Conservation (phyloP, 139 green algal genomes). For the Bryopsis sp. region DNA sequence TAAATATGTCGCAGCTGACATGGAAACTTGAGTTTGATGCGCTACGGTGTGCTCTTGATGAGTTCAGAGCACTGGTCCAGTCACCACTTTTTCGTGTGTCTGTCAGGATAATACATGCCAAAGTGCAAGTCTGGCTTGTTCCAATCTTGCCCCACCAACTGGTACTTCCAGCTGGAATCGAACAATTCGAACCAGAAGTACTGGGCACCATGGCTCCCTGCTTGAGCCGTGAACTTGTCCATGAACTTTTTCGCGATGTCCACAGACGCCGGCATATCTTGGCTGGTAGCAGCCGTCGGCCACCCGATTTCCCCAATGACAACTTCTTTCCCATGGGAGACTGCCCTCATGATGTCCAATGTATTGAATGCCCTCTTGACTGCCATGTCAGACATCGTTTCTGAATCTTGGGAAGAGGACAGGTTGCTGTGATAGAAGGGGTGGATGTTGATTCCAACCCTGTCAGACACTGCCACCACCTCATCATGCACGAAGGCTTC, state of each 20-base stretch:
- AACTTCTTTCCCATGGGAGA: conserved; percentile 9
- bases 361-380: neutral
- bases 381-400: neutral
- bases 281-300: neutral
- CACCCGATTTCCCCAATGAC: conserved; percentile 15
- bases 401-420: neutral
- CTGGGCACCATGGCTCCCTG: neutral
- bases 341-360: neutral
- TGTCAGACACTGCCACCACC: conserved; percentile 16
- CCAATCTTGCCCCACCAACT: neutral
- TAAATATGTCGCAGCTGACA: neutral
- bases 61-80: too few species aligned
- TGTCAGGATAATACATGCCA: neutral
- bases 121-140: conserved; percentile 14
- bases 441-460: conserved; percentile 14
- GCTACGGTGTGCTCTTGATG: too few species aligned
- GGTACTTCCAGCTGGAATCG: conserved; percentile 12
- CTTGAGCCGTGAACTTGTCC: conserved; percentile 8
- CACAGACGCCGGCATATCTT: neutral
- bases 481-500: neutral
- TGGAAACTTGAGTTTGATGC: too few species aligned
- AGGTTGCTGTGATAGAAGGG: conserved; percentile 12
- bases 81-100: neutral
- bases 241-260: neutral
- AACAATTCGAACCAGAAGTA: conserved; percentile 16